Evolutionary conservation across 208 protist species (phyloP), one percentile per base, ranked within the genome.

Genomic region (Trypanosoma rangeli): DNA sequence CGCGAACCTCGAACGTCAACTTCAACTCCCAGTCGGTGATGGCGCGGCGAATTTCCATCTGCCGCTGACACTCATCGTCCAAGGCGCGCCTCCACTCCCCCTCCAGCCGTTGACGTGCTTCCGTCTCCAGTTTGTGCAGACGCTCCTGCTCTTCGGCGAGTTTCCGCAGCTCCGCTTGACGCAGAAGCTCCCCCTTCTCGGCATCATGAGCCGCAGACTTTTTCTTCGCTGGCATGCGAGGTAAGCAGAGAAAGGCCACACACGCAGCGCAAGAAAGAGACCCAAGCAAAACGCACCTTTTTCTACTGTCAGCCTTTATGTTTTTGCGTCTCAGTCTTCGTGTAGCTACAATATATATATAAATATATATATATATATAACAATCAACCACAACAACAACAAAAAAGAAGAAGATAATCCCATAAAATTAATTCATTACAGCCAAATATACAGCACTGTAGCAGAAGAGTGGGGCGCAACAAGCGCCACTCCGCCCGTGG

Each of bases 51-150:
- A 88, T 48, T 33, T 84, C 76, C 67, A 80, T 56, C 66, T 90
- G 73, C 8, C 85, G 80, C 28, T 77, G 42, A 31, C 84, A 80
- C 13, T 82, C 66, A 24, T 73, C 64, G 20, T 90, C 85, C 8
- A 90, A 66, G 5, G 76, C 50, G n/a, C 73, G 73, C 29, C 73
- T 42, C 76, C 88, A 83, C 60, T 92, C 89, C 63, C 94, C 86
- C 35, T 89, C 85, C 20, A 92, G 56, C 31, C 73, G 69, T 49
- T 85, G 74, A 13, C 86, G 85, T 7, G 81, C 64, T 44, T 86
- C 71, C 18, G 58, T 49, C 68, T 93, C 91, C 37, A 86, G 80
- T 56, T 83, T 81, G 56, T 67, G 69, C 49, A 89, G 68, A 1
- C 74, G 80, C 49, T 89, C 85, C 54, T 82, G 60, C 50, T 85